Evolutionary conservation across 2,329 filamentous ascomycete species (phyloP), one percentile per base, ranked within the genome.

Genomic region (Seiridium unicorne): DNA sequence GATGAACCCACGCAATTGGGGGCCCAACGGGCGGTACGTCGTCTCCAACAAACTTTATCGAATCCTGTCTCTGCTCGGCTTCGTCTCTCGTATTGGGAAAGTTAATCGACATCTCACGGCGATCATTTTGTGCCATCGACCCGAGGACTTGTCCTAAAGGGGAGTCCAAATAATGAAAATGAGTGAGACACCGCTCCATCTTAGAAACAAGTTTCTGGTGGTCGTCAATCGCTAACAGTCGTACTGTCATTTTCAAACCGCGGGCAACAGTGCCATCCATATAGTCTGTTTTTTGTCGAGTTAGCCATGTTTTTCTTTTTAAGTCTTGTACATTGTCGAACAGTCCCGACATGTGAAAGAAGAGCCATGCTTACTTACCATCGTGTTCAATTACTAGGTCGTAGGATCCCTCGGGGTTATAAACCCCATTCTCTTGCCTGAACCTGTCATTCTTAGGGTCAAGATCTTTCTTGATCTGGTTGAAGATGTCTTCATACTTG

Each of bases 1-100:
- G 46, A 9, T 1, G 34, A 38, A 63, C 60, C 63, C 63, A 63
- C 34, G 59, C 61, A 11, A 59, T 32, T 42, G 61, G 57, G n/a
- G 61, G 63, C 7, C 42, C 47, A 32, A 59, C 38, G 0, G 59
- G 61, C n/a, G 61, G 59, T 40, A 58, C 34, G 6, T 9, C 13
- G 47, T 62, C 63, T 40, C 57, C 49, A 31, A 46, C n/a, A 26
- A 59, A 59, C 4, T 55, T 31, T 32, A 59, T 34, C 26, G 59
- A 57, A 3, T 58, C 54, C 38, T 26, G 54, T n/a, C 54, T 47
- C 40, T 46, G 40, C 26, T 56, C 56, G 8, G 56, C 56, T n/a
- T 58, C 56, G n/a, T 58, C 56, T 35, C 56, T 58, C 11, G 56
- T 26, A 35, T 10, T 35, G 47, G 56, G 56, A 32, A 53, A 58